Evolutionary conservation across 306 rosid genomes (phyloP).

Genomic region (Malus asiatica): DNA sequence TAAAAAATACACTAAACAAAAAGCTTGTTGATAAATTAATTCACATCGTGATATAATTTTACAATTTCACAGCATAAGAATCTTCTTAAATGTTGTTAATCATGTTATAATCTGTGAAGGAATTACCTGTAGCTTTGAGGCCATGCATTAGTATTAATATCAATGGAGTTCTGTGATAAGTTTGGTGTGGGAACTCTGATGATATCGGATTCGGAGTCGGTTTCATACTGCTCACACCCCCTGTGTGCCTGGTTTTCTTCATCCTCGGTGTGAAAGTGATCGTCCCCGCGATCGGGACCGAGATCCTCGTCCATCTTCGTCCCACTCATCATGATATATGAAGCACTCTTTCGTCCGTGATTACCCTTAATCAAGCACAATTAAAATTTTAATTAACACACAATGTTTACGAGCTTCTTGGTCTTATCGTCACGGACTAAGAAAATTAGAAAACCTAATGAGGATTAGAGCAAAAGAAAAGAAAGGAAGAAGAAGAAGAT

Average conservation of each 20-base stretch:
- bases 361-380: neutral
- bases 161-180: slow-evolving; percentile 14
- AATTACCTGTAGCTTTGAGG: slow-evolving; percentile 51
- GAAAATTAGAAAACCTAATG: neutral
- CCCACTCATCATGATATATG: neutral
- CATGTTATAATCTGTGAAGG: neutral
- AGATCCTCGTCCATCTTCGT: slow-evolving; percentile 50
- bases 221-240: slow-evolving; percentile 22
- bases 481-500: neutral
- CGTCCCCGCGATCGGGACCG: slow-evolving; percentile 42
- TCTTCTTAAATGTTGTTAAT: no score
- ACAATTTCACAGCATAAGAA: no score
- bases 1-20: no score
- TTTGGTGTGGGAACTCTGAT: slow-evolving; percentile 10
- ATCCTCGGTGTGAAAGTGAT: slow-evolving; percentile 49
- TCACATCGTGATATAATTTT: no score
- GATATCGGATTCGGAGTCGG: slow-evolving; percentile 34
- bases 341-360: neutral
- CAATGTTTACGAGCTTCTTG: neutral
- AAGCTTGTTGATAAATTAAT: no score
- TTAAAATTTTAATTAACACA: no score
- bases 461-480: neutral
- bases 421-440: neutral
- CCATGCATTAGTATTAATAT: slow-evolving; percentile 22
- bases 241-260: slow-evolving; percentile 50